These are phyloP conservation scores for Lantana camara DNA, from an alignment of 257 asterid genomes.

Conservation along the genomic window DNA sequence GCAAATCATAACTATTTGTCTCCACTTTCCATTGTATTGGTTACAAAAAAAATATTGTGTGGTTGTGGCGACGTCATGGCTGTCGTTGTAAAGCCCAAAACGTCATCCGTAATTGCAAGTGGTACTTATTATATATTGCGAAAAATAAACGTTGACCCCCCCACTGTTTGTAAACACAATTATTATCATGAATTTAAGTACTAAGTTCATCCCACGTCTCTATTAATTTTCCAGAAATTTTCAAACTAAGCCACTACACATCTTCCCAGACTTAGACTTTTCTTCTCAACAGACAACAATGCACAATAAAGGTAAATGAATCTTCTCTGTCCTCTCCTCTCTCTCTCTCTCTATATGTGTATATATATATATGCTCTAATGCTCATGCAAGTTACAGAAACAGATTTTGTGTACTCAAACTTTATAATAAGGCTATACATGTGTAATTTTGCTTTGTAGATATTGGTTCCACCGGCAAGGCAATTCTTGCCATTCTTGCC, in stretches of 20 bases:
- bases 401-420: too few species aligned
- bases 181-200: background rate
- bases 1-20: too few species aligned
- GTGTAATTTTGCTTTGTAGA: conserved; percentile 5
- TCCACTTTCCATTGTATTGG: too few species aligned
- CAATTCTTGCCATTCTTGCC: conserved; percentile 42
- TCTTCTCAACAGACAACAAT: background rate
- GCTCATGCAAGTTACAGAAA: too few species aligned
- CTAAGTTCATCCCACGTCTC: conserved; percentile 16
- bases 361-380: too few species aligned
- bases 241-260: background rate
- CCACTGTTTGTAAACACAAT: too few species aligned
- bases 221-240: background rate
- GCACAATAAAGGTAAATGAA: conserved; percentile 21
- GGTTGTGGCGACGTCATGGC: too few species aligned
- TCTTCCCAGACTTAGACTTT: conserved; percentile 1
- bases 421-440: too few species aligned
- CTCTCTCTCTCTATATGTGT: background rate
- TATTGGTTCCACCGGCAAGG: conserved; percentile 35
- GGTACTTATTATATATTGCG: background rate
- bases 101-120: too few species aligned
- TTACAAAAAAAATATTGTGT: too few species aligned
- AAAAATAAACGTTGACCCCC: background rate
- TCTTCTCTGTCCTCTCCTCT: conserved; percentile 9
- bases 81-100: too few species aligned